phyloP scores from a whole-genome alignment of 306 rosid genomes.

The Castanospermum australe region DNA sequence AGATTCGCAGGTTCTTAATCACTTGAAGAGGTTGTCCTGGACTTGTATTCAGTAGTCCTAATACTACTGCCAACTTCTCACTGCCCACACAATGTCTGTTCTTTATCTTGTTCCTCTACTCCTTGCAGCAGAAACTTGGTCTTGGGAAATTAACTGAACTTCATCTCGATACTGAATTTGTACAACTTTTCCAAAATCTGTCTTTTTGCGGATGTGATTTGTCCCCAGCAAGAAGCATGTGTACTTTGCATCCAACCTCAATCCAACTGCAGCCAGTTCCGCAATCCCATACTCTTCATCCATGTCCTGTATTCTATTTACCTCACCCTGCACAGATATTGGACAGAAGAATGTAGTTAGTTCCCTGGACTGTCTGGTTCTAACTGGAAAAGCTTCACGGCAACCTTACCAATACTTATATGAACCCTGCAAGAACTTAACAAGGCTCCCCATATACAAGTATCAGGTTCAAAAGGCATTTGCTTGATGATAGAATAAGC shows the following conservation, averaged over 20 bases:
- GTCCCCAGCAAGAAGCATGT: slow-evolving; percentile 75
- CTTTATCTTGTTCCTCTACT: slow-evolving; percentile 82
- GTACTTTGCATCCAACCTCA: slow-evolving; percentile 58
- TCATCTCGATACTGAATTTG: slow-evolving; percentile 58
- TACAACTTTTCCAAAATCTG: slow-evolving; percentile 53
- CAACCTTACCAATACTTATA: slow-evolving; percentile 53
- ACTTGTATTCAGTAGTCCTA: slow-evolving; percentile 69
- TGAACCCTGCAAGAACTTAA: slow-evolving; percentile 79
- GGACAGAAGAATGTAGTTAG: slow-evolving; percentile 69
- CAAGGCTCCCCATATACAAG: slow-evolving; percentile 80
- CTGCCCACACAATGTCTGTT: slow-evolving; percentile 77
- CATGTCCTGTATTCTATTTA: slow-evolving; percentile 54
- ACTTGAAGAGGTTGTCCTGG: slow-evolving; percentile 63
- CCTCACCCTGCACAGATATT: slow-evolving; percentile 80
- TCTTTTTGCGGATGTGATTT: slow-evolving; percentile 65
- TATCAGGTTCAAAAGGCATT: slow-evolving; percentile 77
- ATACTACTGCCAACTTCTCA: slow-evolving; percentile 70
- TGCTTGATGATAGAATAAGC: slow-evolving; percentile 66
- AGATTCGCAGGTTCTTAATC: slow-evolving; percentile 67
- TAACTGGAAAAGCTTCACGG: slow-evolving; percentile 70
- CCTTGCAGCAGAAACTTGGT: slow-evolving; percentile 58
- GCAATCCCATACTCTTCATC: slow-evolving; percentile 68
- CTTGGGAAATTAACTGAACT: slow-evolving; percentile 52
- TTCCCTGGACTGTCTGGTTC: slow-evolving; percentile 83
- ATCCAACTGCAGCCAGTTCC: slow-evolving; percentile 89